A percentile compares a stretch with the other conserved stretches of the same genome.
Conservation (phyloP, 768 basidiomycete species). For the Serendipita vermifera region DNA sequence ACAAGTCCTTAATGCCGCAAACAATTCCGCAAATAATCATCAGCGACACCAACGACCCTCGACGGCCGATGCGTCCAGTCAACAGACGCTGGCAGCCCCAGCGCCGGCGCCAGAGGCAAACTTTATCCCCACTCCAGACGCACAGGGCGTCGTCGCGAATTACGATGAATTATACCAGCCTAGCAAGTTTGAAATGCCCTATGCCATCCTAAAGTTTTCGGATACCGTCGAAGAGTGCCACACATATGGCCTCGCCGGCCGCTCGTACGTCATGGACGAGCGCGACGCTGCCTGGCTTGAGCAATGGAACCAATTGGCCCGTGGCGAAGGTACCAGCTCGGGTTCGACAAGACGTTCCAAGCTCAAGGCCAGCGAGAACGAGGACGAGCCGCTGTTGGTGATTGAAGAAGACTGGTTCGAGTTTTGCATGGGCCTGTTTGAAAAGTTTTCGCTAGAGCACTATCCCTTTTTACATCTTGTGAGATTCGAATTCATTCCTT, state of each 20-base stretch:
- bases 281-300: constrained; percentile 91
- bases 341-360: constrained; percentile 51
- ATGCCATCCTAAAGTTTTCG: constrained; percentile 47
- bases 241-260: constrained; percentile 48
- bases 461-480: constrained; percentile 85
- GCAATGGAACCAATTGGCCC: constrained; percentile 75
- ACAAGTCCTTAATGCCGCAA: constrained; percentile 19
- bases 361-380: constrained; percentile 75
- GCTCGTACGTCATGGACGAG: constrained; percentile 92
- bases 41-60: constrained; percentile 26
- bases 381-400: constrained; percentile 40
- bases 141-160: constrained; percentile 63
- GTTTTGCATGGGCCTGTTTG: constrained; percentile 86
- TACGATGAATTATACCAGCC: constrained; percentile 68
- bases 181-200: constrained; percentile 5
- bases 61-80: constrained; percentile 16
- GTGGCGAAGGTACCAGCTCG: constrained; percentile 71
- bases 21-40: constrained; percentile 24
- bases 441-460: constrained; percentile 79
- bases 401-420: constrained; percentile 91
- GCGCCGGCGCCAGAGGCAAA: constrained; percentile 27
- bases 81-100: constrained; percentile 27
- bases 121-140: constrained; percentile 89
- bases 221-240: constrained; percentile 73
- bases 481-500: constrained; percentile 24